Percentiles rank a stretch among this genome's conserved stretches.
phyloP scores from a whole-genome alignment of 768 basidiomycete genomes.

The Tylopilus rubrobrunneus region DNA sequence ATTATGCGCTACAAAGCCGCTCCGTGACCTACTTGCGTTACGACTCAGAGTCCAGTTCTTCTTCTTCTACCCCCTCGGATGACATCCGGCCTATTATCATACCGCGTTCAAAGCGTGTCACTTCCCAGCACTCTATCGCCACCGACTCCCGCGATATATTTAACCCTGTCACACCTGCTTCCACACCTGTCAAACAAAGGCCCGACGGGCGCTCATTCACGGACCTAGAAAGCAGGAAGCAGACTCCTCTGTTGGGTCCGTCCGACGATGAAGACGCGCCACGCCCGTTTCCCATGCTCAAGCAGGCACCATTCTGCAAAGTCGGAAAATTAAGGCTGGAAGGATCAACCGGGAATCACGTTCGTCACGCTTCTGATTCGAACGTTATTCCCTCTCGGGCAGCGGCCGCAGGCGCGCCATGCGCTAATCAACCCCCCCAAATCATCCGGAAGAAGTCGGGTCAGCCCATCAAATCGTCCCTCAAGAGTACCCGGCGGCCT shows the following conservation, averaged over 20 bases:
- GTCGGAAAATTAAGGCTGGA: conserved; percentile 25
- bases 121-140: conserved; percentile 24
- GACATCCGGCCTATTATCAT: conserved; percentile 33
- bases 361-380: conserved; percentile 25
- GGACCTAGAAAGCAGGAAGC: conserved; percentile 14
- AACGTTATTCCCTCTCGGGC: background rate
- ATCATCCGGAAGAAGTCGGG: conserved; percentile 89
- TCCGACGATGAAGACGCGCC: conserved; percentile 31
- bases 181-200: conserved; percentile 29
- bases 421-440: conserved; percentile 21
- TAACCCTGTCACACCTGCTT: conserved; percentile 42
- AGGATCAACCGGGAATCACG: conserved; percentile 16
- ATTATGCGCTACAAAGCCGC: conserved; percentile 3
- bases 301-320: conserved; percentile 15
- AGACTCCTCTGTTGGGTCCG: conserved; percentile 19
- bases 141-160: conserved; percentile 24
- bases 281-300: conserved; percentile 21
- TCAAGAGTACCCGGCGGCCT: conserved; percentile 67
- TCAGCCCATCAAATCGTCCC: conserved; percentile 85
- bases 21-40: conserved; percentile 9
- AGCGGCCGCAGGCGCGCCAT: background rate
- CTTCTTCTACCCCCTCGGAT: conserved; percentile 37
- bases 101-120: conserved; percentile 36
- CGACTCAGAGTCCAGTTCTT: conserved; percentile 33
- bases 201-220: conserved; percentile 5